phyloP scores from a whole-genome alignment of 202 grass and related monocot genomes.

The Cymbopogon flexuosus region DNA sequence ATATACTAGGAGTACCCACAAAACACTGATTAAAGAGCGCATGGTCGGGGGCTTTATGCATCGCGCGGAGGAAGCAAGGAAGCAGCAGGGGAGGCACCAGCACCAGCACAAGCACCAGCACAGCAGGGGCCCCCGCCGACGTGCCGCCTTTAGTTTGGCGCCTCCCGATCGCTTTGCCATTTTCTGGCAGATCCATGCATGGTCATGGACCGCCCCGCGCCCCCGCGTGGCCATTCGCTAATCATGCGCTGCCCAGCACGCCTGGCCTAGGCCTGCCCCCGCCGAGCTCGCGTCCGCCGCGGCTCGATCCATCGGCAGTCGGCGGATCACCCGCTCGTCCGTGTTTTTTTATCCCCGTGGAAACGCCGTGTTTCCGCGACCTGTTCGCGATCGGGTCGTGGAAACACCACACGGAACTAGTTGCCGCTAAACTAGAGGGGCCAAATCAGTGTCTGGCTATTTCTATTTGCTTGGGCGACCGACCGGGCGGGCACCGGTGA shows the following conservation, averaged over 20 bases:
- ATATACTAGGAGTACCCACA: neutral
- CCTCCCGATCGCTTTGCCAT: neutral
- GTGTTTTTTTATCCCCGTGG: neutral
- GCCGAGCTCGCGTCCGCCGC: neutral
- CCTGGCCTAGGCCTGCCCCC: neutral
- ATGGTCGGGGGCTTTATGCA: slow-evolving; percentile 31
- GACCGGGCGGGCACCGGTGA: neutral
- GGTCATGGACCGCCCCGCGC: neutral
- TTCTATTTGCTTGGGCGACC: too few species aligned
- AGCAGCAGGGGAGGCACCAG: neutral
- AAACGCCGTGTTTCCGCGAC: neutral
- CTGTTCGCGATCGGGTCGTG: neutral
- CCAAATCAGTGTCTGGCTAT: neutral
- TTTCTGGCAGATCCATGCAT: neutral
- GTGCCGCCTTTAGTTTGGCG: neutral
- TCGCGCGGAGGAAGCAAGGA: slow-evolving; percentile 24
- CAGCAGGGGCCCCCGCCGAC: neutral
- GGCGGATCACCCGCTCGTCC: neutral
- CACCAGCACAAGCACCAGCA: neutral
- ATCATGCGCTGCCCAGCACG: slow-evolving; percentile 23
- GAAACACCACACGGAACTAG: neutral
- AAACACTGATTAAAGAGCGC: neutral
- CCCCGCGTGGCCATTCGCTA: neutral
- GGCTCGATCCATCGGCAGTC: too few species aligned
- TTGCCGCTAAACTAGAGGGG: neutral